Evolutionary conservation across 805 yeast genomes (phyloP), one percentile per base, ranked within the genome.

Genomic region (Ogataea methylovora): DNA sequence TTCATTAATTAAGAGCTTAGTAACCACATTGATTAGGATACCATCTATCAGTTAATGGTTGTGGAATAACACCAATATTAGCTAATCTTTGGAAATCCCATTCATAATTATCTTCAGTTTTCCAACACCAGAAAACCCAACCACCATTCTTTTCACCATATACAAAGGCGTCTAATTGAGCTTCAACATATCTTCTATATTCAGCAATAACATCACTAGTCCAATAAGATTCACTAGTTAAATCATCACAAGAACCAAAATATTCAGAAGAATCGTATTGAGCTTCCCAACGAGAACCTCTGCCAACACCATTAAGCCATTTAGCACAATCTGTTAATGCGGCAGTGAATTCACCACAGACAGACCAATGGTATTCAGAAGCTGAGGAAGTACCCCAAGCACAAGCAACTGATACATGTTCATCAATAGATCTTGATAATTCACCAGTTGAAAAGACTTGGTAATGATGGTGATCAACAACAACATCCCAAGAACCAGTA

Each of bases 61-160:
- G 81, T 30, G 97, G 96, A 71, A 88, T 79, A 26, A 85, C 52
- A 19, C 75, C 79, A 36, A 71, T 56, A 14, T 57, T 65, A 15
- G 72, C 58, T 46, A 88, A 70, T 43, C 65, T 63, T 48, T 68
- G 65, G 63, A 84, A 70, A 60, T 84, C 95, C 97, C 97, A 88
- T 56, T 88, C 96, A 35, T 80, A 55, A 15, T 84, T 66, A 45
- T 60, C 60, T 61, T 88, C 96, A 19, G 95, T 83, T 68, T 87
- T 88, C 81, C 85, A 87, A 56, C 81, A 75, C 97, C 97, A 88
- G 67, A 84, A 81, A 38, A 85, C 73, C 96, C 96, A 88, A 22
- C 97, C 97, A 24, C 67, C 71, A 38, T 76, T 69, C 47, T 70
- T 71, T 48, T 79, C 84, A 36, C 58, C 62, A 32, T 53, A 40